Evolutionary conservation across 2,329 filamentous ascomycete species (phyloP).

Genomic region (Hirsutella thompsonii): DNA sequence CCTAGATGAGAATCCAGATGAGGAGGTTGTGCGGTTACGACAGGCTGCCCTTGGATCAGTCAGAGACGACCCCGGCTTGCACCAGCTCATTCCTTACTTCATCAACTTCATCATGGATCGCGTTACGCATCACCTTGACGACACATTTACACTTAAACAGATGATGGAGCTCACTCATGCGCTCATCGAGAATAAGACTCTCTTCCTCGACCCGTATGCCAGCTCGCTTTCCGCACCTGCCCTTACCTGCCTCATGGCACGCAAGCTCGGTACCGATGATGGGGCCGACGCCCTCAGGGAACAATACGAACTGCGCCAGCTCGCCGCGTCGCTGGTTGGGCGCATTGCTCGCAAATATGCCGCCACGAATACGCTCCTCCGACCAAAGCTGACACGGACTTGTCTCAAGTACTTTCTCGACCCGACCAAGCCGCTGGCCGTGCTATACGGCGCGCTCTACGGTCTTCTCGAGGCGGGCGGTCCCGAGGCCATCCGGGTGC

Average conservation of each 20-base stretch:
- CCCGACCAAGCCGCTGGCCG: conserved; percentile 65
- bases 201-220: conserved; percentile 56
- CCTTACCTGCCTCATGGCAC: conserved; percentile 73
- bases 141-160: conserved; percentile 75
- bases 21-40: conserved; percentile 58
- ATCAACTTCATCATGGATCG: conserved; percentile 92
- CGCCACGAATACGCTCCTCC: conserved; percentile 66
- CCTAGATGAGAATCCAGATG: conserved; percentile 76
- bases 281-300: conserved; percentile 39
- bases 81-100: conserved; percentile 94
- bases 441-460: conserved; percentile 79
- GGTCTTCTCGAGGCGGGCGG: conserved; percentile 70
- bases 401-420: conserved; percentile 89
- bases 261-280: conserved; percentile 55
- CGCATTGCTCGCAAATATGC: conserved; percentile 73
- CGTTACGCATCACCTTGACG: conserved; percentile 85
- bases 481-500: conserved; percentile 41
- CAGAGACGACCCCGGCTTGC: conserved; percentile 77
- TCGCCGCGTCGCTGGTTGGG: conserved; percentile 70
- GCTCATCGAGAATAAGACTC: conserved; percentile 67
- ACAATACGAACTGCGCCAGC: conserved; percentile 72
- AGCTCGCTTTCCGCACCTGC: conserved; percentile 68
- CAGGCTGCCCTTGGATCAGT: conserved; percentile 78
- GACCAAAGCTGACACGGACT: conserved; percentile 80
- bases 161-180: conserved; percentile 87